These are phyloP conservation scores for Pythium biforme DNA, from an alignment of 352 stramenopile species.

Conservation along the genomic window DNA sequence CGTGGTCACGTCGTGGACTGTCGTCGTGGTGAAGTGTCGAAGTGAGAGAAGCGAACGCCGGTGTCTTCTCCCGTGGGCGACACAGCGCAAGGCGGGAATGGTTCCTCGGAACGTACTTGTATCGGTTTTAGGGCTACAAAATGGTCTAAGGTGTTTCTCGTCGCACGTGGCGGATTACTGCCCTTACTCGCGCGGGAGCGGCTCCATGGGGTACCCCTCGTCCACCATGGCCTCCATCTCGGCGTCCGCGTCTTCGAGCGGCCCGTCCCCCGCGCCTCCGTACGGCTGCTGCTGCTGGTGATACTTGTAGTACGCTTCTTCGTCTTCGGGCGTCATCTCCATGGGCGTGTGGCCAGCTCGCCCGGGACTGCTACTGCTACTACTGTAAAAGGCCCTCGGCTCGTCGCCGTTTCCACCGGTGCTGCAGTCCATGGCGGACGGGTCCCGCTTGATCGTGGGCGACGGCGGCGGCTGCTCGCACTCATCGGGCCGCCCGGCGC, in stretches of 20 bases:
- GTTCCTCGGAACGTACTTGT: too few relatives aligned
- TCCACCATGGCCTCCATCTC: constrained; percentile 11
- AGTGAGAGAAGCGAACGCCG: too few relatives aligned
- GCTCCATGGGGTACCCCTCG: constrained; percentile 11
- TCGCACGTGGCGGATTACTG: too few relatives aligned
- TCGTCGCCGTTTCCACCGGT: not conserved
- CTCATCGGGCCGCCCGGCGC: constrained; percentile 48
- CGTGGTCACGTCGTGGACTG: too few relatives aligned
- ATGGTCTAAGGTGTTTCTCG: too few relatives aligned
- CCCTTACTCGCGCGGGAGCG: not conserved
- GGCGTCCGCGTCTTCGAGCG: not conserved
- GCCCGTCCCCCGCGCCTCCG: not conserved
- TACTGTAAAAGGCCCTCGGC: constrained; percentile 1
- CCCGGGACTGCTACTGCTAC: too few relatives aligned
- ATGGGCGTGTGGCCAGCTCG: constrained; percentile 5
- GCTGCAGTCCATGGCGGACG: constrained; percentile 31
- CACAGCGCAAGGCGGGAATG: too few relatives aligned
- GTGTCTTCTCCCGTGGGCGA: too few relatives aligned
- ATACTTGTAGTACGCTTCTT: constrained; percentile 14
- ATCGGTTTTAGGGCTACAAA: too few relatives aligned
- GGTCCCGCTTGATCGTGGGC: constrained; percentile 76
- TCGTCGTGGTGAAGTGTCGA: too few relatives aligned
- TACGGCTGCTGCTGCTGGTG: not conserved
- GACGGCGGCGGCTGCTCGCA: constrained; percentile 75
- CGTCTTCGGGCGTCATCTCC: constrained; percentile 12